These are phyloP conservation scores for Cruciata laevipes DNA, from an alignment of 257 asterid species.

Conservation along the genomic window DNA sequence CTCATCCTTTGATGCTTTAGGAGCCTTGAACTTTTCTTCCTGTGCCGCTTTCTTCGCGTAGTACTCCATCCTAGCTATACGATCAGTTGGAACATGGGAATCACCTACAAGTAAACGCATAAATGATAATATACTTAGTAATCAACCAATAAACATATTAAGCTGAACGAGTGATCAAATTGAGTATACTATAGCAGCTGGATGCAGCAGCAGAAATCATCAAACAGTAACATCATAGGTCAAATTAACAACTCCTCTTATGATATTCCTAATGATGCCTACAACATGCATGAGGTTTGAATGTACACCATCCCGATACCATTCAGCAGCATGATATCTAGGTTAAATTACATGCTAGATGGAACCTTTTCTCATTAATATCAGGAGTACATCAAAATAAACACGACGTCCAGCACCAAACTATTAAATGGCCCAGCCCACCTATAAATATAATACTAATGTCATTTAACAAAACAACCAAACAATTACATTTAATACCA, in stretches of 20 bases:
- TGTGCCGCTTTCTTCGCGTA: conserved; percentile 88
- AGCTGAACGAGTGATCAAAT: neutral
- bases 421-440: too few relatives aligned
- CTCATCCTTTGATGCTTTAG: conserved; percentile 73
- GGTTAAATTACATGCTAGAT: neutral
- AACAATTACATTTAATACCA: too few relatives aligned
- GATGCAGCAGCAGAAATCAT: neutral
- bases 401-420: too few relatives aligned
- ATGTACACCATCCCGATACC: neutral
- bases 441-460: too few relatives aligned
- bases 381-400: too few relatives aligned
- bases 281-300: neutral
- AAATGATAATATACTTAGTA: conserved; percentile 7
- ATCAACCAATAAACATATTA: neutral
- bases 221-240: neutral
- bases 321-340: neutral
- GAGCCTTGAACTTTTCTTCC: conserved; percentile 69
- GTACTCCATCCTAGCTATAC: conserved; percentile 92
- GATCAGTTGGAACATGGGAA: conserved; percentile 54
- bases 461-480: too few relatives aligned
- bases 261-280: neutral
- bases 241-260: neutral
- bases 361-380: too few relatives aligned
- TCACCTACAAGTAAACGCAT: conserved; percentile 38
- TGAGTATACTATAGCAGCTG: neutral